Base-by-base conservation (phyloP, 495 filamentous ascomycete genomes). In the Penicillium argentinense region DNA sequence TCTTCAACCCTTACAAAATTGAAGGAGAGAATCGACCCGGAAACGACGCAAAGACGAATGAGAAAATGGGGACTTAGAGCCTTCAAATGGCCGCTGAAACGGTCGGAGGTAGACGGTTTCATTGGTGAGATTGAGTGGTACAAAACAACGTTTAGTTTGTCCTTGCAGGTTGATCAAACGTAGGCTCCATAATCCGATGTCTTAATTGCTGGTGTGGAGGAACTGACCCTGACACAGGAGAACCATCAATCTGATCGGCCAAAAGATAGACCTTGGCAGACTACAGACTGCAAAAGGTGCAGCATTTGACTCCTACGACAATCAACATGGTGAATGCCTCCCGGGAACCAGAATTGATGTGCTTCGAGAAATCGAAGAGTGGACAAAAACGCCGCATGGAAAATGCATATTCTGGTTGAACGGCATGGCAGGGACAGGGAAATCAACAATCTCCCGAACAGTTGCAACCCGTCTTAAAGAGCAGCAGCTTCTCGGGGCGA, bases 81-180 rank as follows among this genome's bases (percentile, higher is more conserved):
- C 39, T 59, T 71, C 21, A 71, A 66, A 46, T 77, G 66, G 71
- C 72, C 64, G 8, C 63, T 77, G 33, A 58, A 62, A 39, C 64
- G 62, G 22, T 60, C 62, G 42, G 61, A 69, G 37, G 61, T 73
- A 22, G 61, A 71, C 19, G 56, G 63, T 33, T 49, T 59, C 7
- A 60, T 73, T 39, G 25, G 34, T 29, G 52, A 60, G 39, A 50
- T 77, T 38, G 49, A 64, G 30, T 45, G 57, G 46, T 64, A 65
- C 38, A 62, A 72, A 56, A 29, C 60, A 30, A 54, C 54, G 8
- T 59, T 77, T 39, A 49, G 24, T 33, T 49, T 72, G 17, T 57
- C 66, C 19, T 59, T 76, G 33, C 48, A 66, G 45, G 47, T 71
- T 28, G 65, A 75, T 62, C 63, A 69, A 55, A 57, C 47, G 72